Evolutionary conservation across 345 rosid species (phyloP).

Genomic region (Brassica incana): DNA sequence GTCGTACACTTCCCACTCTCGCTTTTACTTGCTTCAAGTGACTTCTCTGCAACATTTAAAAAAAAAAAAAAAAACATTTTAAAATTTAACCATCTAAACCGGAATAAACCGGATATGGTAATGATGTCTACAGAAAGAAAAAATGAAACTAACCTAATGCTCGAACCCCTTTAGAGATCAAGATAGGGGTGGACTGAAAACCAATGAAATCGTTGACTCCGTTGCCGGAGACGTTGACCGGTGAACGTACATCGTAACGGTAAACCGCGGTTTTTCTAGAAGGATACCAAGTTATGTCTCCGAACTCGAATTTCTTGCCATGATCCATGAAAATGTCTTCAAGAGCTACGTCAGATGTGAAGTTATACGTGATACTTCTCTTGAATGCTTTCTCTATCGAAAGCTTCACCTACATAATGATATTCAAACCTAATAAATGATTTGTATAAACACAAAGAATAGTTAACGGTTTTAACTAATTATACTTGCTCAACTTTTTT

Average conservation of each 20-base stretch:
- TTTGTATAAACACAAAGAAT: background rate
- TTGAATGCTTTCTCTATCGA: constrained; percentile 67
- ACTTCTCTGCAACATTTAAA: constrained; percentile 61
- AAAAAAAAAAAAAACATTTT: too few species aligned
- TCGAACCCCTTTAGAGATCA: constrained; percentile 59
- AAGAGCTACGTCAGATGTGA: constrained; percentile 58
- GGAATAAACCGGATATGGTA: background rate
- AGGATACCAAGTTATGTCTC: constrained; percentile 87
- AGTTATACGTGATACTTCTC: constrained; percentile 70
- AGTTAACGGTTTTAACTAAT: constrained; percentile 14
- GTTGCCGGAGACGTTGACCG: constrained; percentile 49
- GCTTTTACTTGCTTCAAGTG: constrained; percentile 48
- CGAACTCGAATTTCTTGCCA: constrained; percentile 68
- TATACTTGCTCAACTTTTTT: background rate
- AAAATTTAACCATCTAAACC: constrained; percentile 7
- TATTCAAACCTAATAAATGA: background rate
- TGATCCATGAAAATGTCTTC: constrained; percentile 62
- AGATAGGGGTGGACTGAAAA: constrained; percentile 61
- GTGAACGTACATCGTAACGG: constrained; percentile 65
- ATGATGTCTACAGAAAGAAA: background rate
- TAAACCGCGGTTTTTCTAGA: constrained; percentile 70
- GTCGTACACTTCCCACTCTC: constrained; percentile 57
- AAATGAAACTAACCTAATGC: constrained; percentile 50
- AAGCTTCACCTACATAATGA: constrained; percentile 57
- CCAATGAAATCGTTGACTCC: constrained; percentile 76